Base-by-base conservation (phyloP, 768 basidiomycete species). In the Boletus insuetus region DNA sequence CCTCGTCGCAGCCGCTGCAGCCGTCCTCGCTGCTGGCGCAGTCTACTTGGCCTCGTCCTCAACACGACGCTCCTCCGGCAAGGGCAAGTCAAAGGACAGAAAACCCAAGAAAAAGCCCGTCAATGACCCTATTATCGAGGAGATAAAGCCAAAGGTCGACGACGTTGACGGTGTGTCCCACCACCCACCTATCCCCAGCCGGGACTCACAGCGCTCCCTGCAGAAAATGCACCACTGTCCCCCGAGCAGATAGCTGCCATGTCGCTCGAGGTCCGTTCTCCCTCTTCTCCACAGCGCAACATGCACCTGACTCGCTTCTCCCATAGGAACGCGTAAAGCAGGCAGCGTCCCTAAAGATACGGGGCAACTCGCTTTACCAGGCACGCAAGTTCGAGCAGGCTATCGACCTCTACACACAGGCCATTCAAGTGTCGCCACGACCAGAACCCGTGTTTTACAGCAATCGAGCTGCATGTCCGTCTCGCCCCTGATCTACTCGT, bases 371-470 rank as follows among this genome's bases (percentile, higher is more conserved):
- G 17, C 83, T 86, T 14, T 92, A 91, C 73, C 79, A 83, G 62
- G 73, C 73, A 42, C 82, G 80, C 60, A 80, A 81, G 62, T 90
- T 84, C 61, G 67, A 72, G 7, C 73, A 75, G 42, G 89, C 89
- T 11, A 80, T 78, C 26, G 78, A 83, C 22, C 74, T 81, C 52
- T 91, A 92, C 74, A 87, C 87, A 12, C 82, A 81, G 54, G 90
- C 90, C 37, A 91, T 92, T 58, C 76, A 80, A 44, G 78, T 89
- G 19, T 78, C 89, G 5, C 86, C 89, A 9, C 86, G 83, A 68
- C 83, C 86, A 8, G 93, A 96, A 65, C 87, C 97, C 29, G 92
- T 98, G 32, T 99, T 88, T 75, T 98, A 86, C 81, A 92, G 91
- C 73, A 99, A 99, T 73, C 87, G 97, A 49, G 97, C 96, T 39